phyloP scores from a whole-genome alignment of 805 yeast genomes.

The Candida awuae region DNA sequence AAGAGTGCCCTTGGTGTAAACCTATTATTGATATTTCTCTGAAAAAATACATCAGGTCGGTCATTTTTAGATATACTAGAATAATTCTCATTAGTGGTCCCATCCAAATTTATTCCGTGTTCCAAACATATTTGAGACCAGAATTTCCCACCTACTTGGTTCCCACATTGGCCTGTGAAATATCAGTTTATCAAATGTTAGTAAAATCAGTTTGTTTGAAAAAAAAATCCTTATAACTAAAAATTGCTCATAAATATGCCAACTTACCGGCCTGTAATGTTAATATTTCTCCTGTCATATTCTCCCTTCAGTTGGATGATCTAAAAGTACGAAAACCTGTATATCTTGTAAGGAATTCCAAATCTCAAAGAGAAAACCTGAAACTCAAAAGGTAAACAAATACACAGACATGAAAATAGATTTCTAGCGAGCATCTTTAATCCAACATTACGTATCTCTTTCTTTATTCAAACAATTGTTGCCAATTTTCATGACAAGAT shows the following conservation, averaged over 20 bases:
- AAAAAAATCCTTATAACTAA: no score
- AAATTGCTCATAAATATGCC: no score
- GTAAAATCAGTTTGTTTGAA: not conserved
- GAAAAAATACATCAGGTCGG: constrained; percentile 78
- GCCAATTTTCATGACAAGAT: no score
- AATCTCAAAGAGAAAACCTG: no score
- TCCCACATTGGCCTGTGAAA: constrained; percentile 81
- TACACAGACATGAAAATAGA: no score
- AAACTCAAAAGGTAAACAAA: no score
- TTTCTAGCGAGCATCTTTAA: no score
- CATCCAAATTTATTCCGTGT: constrained; percentile 53
- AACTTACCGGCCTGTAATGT: constrained; percentile 54
- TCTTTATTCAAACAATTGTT: no score
- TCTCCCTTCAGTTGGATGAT: no score
- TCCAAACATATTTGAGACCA: constrained; percentile 86
- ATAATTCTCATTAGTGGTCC: constrained; percentile 28
- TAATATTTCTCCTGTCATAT: constrained; percentile 60
- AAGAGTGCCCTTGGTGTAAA: constrained; percentile 85
- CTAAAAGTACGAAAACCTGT: no score
- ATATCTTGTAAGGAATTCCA: no score
- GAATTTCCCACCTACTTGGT: constrained; percentile 86
- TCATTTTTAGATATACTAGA: constrained; percentile 40
- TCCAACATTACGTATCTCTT: no score
- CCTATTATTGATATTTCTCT: constrained; percentile 55
- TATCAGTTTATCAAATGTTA: not conserved